Evolutionary conservation across 148 eudicot species (phyloP).

Genomic region (Heliosperma pusillum): DNA sequence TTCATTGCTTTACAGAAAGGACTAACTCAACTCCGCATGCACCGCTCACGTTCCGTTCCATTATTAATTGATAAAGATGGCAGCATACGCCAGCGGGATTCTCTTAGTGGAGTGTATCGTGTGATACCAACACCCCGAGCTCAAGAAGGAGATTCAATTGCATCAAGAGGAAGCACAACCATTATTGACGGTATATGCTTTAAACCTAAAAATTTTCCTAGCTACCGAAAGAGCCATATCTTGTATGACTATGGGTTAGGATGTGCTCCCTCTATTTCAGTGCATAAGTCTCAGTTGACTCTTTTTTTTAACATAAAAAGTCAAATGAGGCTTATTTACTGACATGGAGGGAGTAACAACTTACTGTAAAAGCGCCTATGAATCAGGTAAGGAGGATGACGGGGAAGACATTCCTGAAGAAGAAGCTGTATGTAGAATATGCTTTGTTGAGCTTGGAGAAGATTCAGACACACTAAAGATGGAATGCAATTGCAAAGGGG

Average conservation of each 20-base stretch:
- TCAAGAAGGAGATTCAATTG: slow-evolving; percentile 30
- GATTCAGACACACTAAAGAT: slow-evolving; percentile 78
- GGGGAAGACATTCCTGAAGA: slow-evolving; percentile 83
- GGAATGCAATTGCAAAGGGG: slow-evolving; percentile 99
- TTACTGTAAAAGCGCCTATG: background rate
- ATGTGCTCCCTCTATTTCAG: background rate
- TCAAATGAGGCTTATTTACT: background rate
- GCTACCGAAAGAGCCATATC: background rate
- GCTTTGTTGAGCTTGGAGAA: slow-evolving; percentile 83
- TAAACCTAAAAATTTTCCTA: slow-evolving; percentile 11
- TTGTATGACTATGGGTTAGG: background rate
- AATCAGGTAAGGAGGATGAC: slow-evolving; percentile 38
- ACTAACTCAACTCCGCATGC: slow-evolving; percentile 39
- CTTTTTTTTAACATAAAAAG: background rate
- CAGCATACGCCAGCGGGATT: slow-evolving; percentile 41
- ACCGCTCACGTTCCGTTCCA: slow-evolving; percentile 85
- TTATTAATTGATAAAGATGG: slow-evolving; percentile 57
- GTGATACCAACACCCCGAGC: slow-evolving; percentile 59
- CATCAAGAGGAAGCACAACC: slow-evolving; percentile 29
- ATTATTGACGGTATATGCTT: slow-evolving; percentile 51
- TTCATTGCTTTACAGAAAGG: slow-evolving; percentile 51
- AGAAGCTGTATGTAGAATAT: slow-evolving; percentile 98
- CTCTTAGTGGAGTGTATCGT: slow-evolving; percentile 56
- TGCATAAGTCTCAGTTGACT: background rate
- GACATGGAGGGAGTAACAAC: background rate